Evolutionary conservation across 495 filamentous ascomycete species (phyloP), one percentile per base, ranked within the genome.

Genomic region (Lasiosphaeria miniovina): DNA sequence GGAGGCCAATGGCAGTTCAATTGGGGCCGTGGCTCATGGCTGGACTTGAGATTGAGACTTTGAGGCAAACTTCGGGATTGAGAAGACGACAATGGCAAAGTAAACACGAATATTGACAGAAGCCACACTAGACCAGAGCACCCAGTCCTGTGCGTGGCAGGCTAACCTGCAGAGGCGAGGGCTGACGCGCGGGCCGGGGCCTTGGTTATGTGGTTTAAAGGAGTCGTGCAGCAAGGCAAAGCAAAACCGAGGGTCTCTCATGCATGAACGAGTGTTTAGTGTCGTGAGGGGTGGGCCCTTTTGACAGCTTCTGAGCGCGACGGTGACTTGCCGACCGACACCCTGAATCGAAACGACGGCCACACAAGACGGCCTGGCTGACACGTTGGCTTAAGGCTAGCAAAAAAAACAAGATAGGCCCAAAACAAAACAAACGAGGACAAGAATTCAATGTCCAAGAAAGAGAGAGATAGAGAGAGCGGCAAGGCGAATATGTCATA

Each of bases 211-310:
- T 60, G 57, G 62, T 58, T 66, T 64, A 62, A 63, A 62, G 61
- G 62, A 65, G 66, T 55, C 52, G 49, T 64, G 61, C 61, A 66
- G 52, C 63, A 58, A 11, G 36, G 54, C 58, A 63, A 52, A 52
- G 60, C 59, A 51, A 49, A 24, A 60, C 55, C 60, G 68, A 70
- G 59, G 63, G 65, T 63, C 57, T 24, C 24, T 68, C 59, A 53
- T 68, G 67, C 67, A 71, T 70, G 65, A 68, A 71, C 65, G 65
- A 68, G 54, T 54, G 24, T 24, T 24, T 24, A 24, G 24, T 24
- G 40, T 51, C 45, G 36, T 33, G 48, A 57, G 34, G 55, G 35
- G 56, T 59, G 61, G 58, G 52, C 55, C 57, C 51, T 35, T n/a
- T 15, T 12, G 32, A 4, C 34, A 11, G 10, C 32, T 53, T 34